These are phyloP conservation scores for Letharia columbiana DNA, from an alignment of 495 filamentous ascomycete species.

Conservation along the genomic window DNA sequence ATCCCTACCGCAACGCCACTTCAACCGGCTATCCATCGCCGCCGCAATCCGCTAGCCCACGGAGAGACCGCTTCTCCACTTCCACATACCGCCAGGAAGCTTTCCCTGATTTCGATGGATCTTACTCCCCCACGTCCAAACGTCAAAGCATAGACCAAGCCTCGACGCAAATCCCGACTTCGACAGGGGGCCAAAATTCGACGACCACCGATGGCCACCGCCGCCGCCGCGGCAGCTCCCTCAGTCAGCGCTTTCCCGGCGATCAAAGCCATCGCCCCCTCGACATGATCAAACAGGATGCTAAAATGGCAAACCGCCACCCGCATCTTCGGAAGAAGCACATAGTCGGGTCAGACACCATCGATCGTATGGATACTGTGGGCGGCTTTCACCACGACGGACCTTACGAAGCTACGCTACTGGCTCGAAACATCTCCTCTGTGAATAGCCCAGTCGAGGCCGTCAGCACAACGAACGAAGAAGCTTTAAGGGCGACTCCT, in stretches of 20 bases:
- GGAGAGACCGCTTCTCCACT: conserved; percentile 28
- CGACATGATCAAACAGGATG: conserved; percentile 48
- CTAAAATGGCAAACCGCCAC: conserved; percentile 51
- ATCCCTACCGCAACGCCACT: conserved; percentile 34
- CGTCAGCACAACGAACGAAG: conserved; percentile 59
- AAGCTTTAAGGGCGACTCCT: conserved; percentile 78
- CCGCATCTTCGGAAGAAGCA: conserved; percentile 55
- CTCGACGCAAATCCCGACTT: conserved; percentile 25
- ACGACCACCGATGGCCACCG: conserved; percentile 12
- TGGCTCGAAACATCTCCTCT: conserved; percentile 58
- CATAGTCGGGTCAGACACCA: conserved; percentile 62
- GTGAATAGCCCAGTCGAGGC: conserved; percentile 67
- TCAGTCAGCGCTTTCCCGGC: conserved; percentile 49
- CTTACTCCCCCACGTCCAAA: conserved; percentile 22
- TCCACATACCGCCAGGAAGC: conserved; percentile 26
- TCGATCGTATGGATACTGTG: conserved; percentile 69
- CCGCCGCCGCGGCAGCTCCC: conserved; percentile 37
- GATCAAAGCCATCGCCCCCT: conserved; percentile 57
- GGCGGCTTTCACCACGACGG: conserved; percentile 80
- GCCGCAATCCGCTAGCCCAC: conserved; percentile 27
- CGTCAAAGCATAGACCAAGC: conserved; percentile 21
- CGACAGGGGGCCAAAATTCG: conserved; percentile 21
- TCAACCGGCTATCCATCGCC: conserved; percentile 26
- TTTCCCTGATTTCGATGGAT: conserved; percentile 24
- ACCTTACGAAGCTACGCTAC: conserved; percentile 77